Percentiles rank a stretch among this genome's conserved stretches.
These are phyloP conservation scores for Penicillium atrosanguineum DNA, from an alignment of 495 filamentous ascomycete genomes.

Conservation along the genomic window DNA sequence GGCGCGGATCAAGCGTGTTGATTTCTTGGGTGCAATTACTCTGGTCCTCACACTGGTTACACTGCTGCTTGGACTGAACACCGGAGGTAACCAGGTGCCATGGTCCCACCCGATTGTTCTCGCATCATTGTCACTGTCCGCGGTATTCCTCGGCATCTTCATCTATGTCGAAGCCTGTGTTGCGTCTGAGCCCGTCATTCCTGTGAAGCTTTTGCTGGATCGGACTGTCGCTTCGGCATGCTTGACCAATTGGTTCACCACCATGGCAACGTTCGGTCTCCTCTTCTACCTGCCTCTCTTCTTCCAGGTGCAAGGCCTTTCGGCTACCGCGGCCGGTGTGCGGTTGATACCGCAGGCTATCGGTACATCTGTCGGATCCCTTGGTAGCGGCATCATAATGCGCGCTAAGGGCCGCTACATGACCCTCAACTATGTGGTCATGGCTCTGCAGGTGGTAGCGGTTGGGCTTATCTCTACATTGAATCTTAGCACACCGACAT, in stretches of 20 bases:
- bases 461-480: conserved; percentile 53
- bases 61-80: conserved; percentile 76
- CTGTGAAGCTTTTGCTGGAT: conserved; percentile 70
- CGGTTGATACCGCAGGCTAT: conserved; percentile 64
- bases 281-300: conserved; percentile 81
- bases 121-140: conserved; percentile 62
- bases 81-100: conserved; percentile 79
- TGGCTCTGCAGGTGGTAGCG: conserved; percentile 52
- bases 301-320: conserved; percentile 72
- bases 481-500: conserved; percentile 53
- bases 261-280: conserved; percentile 51
- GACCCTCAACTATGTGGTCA: conserved; percentile 50
- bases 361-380: conserved; percentile 68
- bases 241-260: conserved; percentile 69
- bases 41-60: conserved; percentile 69
- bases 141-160: conserved; percentile 52
- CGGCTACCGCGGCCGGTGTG: conserved; percentile 67
- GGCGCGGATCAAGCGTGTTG: conserved; percentile 65
- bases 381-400: conserved; percentile 74
- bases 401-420: conserved; percentile 72
- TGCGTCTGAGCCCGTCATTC: conserved; percentile 78
- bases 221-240: conserved; percentile 74
- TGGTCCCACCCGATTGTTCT: conserved; percentile 84
- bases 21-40: conserved; percentile 72
- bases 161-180: conserved; percentile 63